Evolutionary conservation across 2,329 filamentous ascomycete species (phyloP).

Genomic region (Cercospora sp.): DNA sequence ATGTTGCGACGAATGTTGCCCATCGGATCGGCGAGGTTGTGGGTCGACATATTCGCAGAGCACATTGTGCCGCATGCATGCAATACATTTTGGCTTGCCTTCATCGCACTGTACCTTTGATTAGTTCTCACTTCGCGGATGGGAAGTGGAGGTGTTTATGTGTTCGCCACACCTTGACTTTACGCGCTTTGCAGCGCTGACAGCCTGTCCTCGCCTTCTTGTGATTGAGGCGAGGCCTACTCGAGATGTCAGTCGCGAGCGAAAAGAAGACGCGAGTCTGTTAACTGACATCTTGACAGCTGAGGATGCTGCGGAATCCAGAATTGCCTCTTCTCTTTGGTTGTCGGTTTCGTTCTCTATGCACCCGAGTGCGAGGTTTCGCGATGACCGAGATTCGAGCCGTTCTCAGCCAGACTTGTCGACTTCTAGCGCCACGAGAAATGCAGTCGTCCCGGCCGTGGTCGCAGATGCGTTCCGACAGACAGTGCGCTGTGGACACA

Average conservation of each 20-base stretch:
- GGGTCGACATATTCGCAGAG: slow-evolving; percentile 31
- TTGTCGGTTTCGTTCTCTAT: slow-evolving; percentile 14
- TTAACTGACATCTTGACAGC: slow-evolving; percentile 5
- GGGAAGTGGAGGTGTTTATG: neutral
- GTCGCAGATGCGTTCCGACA: neutral
- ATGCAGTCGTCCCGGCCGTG: neutral
- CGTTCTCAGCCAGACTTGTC: neutral
- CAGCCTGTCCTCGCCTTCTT: slow-evolving; percentile 30
- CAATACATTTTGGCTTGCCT: slow-evolving; percentile 27
- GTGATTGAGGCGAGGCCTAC: slow-evolving; percentile 30
- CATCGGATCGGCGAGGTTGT: slow-evolving; percentile 19
- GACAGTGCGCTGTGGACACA: neutral
- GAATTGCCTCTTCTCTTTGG: slow-evolving; percentile 1
- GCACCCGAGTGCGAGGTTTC: slow-evolving; percentile 13
- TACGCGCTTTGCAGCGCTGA: slow-evolving; percentile 30
- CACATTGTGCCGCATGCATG: slow-evolving; percentile 31
- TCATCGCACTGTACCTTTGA: slow-evolving; percentile 30
- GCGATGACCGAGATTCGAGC: neutral
- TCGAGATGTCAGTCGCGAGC: slow-evolving; percentile 8
- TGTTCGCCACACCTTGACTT: slow-evolving; percentile 28
- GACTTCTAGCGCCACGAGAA: neutral
- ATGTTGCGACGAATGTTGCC: neutral
- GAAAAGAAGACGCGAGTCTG: neutral
- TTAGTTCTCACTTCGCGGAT: neutral
- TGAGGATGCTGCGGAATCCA: neutral